Percentiles rank a stretch among this genome's conserved stretches.
Evolutionary conservation across 2,329 filamentous ascomycete genomes (phyloP).

Genomic region (Fusarium udum): DNA sequence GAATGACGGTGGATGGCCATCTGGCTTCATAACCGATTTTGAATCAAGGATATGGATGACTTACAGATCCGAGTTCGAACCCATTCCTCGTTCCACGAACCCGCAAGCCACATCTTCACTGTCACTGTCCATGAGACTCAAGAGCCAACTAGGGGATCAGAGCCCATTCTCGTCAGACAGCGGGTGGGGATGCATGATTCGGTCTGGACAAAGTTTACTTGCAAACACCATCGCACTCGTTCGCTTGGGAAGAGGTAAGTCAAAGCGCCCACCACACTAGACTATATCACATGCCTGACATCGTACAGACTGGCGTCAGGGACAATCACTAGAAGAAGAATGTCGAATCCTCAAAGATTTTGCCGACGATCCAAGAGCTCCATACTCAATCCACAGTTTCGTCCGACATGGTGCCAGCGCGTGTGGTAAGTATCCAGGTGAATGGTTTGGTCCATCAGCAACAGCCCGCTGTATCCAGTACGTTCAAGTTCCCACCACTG

Average conservation of each 20-base stretch:
- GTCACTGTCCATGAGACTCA: slow-evolving; percentile 85
- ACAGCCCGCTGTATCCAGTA: slow-evolving; percentile 94
- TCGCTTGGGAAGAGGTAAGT: slow-evolving; percentile 78
- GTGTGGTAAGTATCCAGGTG: slow-evolving; percentile 93
- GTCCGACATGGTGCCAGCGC: slow-evolving; percentile 85
- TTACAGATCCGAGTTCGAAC: slow-evolving; percentile 86
- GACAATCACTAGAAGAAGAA: slow-evolving; percentile 67
- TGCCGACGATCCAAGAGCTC: slow-evolving; percentile 84
- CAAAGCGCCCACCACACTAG: neutral
- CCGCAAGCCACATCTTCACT: slow-evolving; percentile 75
- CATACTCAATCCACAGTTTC: slow-evolving; percentile 95
- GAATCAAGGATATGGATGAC: slow-evolving; percentile 96
- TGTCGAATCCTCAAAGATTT: slow-evolving; percentile 80
- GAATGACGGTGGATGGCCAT: slow-evolving; percentile 76
- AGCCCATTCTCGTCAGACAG: slow-evolving; percentile 90
- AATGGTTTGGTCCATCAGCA: slow-evolving; percentile 99
- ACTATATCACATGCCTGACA: slow-evolving; percentile 15
- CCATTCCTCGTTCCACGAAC: slow-evolving; percentile 82
- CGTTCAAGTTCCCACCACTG: slow-evolving; percentile 47
- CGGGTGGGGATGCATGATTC: slow-evolving; percentile 99
- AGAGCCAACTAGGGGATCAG: slow-evolving; percentile 80
- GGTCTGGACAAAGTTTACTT: slow-evolving; percentile 91
- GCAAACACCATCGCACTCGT: slow-evolving; percentile 83
- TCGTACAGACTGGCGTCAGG: slow-evolving; percentile 76
- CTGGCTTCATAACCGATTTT: slow-evolving; percentile 88